Percentiles rank a stretch among this genome's conserved stretches.
phyloP scores from a whole-genome alignment of 345 rosid species.

The Ricinus communis region DNA sequence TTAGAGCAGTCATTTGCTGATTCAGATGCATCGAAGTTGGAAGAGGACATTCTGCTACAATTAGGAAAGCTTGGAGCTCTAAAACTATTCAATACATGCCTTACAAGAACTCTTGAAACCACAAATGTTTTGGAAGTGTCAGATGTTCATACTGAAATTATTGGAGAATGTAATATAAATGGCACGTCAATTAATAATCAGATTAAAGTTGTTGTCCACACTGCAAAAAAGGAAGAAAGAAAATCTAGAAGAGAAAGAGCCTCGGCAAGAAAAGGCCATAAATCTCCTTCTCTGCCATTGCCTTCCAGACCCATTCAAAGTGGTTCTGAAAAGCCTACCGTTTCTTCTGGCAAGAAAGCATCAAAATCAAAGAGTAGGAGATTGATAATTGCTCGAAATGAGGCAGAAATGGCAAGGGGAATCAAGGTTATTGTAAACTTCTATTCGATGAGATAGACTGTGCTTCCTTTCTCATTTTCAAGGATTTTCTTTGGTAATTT shows the following conservation, averaged over 20 bases:
- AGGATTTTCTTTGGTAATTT: constrained; percentile 22
- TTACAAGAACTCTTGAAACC: constrained; percentile 40
- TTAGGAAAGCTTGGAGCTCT: constrained; percentile 68
- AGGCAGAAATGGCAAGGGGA: constrained; percentile 72
- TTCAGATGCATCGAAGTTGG: constrained; percentile 45
- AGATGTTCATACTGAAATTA: constrained; percentile 23
- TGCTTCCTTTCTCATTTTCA: constrained; percentile 7
- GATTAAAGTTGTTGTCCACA: constrained; percentile 34
- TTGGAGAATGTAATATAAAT: constrained; percentile 22
- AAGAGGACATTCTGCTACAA: constrained; percentile 62
- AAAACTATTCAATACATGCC: constrained; percentile 43
- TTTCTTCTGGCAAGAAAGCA: constrained; percentile 31
- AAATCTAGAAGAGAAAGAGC: constrained; percentile 42
- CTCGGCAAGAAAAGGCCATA: constrained; percentile 7
- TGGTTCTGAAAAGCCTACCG: constrained; percentile 18
- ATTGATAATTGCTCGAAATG: constrained; percentile 57
- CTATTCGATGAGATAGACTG: constrained; percentile 8
- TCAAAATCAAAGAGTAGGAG: constrained; percentile 48
- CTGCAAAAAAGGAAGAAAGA: constrained; percentile 44
- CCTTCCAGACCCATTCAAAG: constrained; percentile 28
- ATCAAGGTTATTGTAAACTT: constrained; percentile 58
- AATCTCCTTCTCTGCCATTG: constrained; percentile 16
- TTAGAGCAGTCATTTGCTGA: constrained; percentile 61
- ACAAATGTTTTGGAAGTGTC: constrained; percentile 36
- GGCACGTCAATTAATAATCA: constrained; percentile 17